Conservation (phyloP, 73 alveolate genomes). For the Tetrahymena borealis region DNA sequence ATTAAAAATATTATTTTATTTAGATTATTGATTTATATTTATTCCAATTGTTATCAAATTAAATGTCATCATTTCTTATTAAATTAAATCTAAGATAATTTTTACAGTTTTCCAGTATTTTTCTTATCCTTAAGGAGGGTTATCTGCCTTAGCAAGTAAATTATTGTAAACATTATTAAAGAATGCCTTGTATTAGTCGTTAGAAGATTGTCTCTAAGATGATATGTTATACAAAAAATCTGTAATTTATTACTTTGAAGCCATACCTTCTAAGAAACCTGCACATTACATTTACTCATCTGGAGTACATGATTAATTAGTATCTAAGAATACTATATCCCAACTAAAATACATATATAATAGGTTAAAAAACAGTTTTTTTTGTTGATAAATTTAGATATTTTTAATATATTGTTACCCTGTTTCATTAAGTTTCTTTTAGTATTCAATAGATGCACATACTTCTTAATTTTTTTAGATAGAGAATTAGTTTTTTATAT, state of each 20-base stretch:
- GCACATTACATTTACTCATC: neutral
- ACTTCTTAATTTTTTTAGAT: neutral
- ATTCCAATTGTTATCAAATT: too few relatives aligned
- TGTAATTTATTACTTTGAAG: neutral
- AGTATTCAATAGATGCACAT: neutral
- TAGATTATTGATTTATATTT: too few relatives aligned
- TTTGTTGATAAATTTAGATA: neutral
- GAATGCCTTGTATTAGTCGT: neutral
- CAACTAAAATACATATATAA: too few relatives aligned
- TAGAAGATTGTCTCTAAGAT: neutral
- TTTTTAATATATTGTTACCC: neutral
- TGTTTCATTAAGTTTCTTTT: neutral
- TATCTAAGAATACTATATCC: neutral
- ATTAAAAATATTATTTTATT: too few relatives aligned
- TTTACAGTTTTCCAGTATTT: neutral
- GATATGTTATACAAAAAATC: neutral
- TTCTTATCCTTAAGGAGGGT: neutral
- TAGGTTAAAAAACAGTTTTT: too few relatives aligned
- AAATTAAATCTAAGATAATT: too few relatives aligned
- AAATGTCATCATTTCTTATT: too few relatives aligned
- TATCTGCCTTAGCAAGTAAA: neutral
- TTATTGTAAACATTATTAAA: neutral
- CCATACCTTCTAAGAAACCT: neutral
- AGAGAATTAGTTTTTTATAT: neutral
- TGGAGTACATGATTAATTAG: neutral